A percentile compares a stretch with the other conserved stretches of the same genome.
Evolutionary conservation across 192 early-diverging fungal genomes (phyloP).

Genomic region (Coemansia pectinata): DNA sequence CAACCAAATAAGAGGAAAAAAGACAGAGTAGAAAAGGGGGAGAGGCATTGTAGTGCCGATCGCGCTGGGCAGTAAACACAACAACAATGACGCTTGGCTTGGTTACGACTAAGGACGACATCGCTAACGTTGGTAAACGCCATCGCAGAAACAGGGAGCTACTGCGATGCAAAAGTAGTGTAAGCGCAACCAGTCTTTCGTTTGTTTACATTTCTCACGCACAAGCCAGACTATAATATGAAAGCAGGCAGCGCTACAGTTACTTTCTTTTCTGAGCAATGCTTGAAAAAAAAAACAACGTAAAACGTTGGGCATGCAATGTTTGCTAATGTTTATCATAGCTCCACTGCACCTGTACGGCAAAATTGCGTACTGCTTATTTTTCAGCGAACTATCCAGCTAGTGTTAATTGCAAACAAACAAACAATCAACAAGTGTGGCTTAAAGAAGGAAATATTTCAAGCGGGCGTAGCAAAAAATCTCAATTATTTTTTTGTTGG

Average conservation of each 20-base stretch:
- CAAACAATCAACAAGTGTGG: constrained; percentile 1
- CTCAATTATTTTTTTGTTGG: not conserved
- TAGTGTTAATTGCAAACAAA: not conserved
- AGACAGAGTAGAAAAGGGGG: not conserved
- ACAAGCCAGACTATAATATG: not conserved
- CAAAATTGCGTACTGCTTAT: not conserved
- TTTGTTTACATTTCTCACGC: not conserved
- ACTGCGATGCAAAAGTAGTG: not conserved
- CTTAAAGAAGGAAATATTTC: not conserved
- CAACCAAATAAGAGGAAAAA: not conserved
- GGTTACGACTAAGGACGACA: constrained; percentile 1
- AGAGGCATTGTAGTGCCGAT: not conserved
- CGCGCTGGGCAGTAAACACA: constrained; percentile 3
- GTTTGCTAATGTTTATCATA: constrained; percentile 1
- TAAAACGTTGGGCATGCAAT: constrained; percentile 1
- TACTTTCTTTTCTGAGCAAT: not conserved
- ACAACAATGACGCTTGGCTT: not conserved
- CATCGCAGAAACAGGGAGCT: not conserved
- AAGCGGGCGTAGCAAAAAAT: too few relatives aligned
- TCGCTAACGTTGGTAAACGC: constrained; percentile 5
- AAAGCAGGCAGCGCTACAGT: not conserved
- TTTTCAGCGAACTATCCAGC: not conserved
- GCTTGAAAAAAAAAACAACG: not conserved
- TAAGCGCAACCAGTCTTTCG: not conserved
- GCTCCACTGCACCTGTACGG: not conserved